phyloP scores from a whole-genome alignment of 1,284 basidiomycete species.

The Fistulinella cinereoalba region DNA sequence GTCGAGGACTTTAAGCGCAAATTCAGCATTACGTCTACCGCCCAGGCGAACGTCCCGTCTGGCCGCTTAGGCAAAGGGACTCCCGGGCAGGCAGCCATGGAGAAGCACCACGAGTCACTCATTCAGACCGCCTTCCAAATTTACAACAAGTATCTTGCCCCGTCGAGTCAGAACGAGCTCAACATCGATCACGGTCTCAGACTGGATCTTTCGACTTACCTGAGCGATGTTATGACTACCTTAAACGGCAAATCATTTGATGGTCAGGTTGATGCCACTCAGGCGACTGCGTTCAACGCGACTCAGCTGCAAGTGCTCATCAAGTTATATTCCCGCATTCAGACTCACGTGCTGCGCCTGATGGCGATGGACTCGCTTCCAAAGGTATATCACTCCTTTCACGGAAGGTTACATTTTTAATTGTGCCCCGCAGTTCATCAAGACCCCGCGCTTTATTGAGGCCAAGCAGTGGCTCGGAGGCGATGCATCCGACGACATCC shows the following conservation, averaged over 20 bases:
- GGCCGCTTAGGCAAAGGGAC: conserved; percentile 49
- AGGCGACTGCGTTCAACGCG: conserved; percentile 79
- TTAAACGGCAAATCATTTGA: conserved; percentile 75
- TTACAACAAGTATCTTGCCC: conserved; percentile 93
- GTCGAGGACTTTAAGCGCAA: conserved; percentile 96
- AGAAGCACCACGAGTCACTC: conserved; percentile 92
- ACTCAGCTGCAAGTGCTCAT: conserved; percentile 95
- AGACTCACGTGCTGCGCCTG: conserved; percentile 92
- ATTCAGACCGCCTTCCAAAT: conserved; percentile 94
- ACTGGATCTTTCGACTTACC: conserved; percentile 90
- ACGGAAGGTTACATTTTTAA: conserved; percentile 2
- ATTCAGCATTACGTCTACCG: conserved; percentile 93
- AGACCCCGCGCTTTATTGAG: conserved; percentile 74
- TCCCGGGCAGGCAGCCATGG: conserved; percentile 87
- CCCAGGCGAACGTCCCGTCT: conserved; percentile 59
- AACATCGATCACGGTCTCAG: conserved; percentile 98
- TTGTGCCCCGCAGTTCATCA: conserved; percentile 63
- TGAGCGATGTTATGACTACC: conserved; percentile 80
- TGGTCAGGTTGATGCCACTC: conserved; percentile 76
- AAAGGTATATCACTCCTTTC: conserved; percentile 54
- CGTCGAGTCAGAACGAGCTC: conserved; percentile 91
- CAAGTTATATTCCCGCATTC: conserved; percentile 91
- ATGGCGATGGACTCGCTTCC: conserved; percentile 99
- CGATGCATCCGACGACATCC: conserved; percentile 61
- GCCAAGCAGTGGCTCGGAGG: conserved; percentile 75